Evolutionary conservation across 108 stramenopile species (phyloP), one percentile per base, ranked within the genome.

Genomic region (Cyclostephanos tholiformis): DNA sequence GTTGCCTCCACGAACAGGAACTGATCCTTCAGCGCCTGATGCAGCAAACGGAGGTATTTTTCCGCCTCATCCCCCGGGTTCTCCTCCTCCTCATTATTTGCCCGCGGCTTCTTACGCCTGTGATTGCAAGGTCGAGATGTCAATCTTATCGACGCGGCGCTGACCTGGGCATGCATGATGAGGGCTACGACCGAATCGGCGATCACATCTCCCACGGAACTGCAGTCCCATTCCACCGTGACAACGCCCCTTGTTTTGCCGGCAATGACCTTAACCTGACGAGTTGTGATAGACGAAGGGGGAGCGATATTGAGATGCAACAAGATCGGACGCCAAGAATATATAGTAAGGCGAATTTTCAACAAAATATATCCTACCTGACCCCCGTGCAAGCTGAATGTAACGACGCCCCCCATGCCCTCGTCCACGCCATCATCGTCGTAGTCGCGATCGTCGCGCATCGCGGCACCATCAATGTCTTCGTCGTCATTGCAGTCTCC

Each of bases 151-250:
- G 94, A 94, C 38, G 97, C 94, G 3, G 86, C 72, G 74, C 94
- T 93, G 60, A 86, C 92, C 55, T 96, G 94, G 3, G 95, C 89
- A 63, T 98, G 96, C 86, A 96, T 89, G 12, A 97, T 69, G 59
- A 98, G 77, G 6, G 94, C 95, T 22, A 95, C 88, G 6, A 96
- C 77, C 22, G 94, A 90, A 85, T 98, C 97, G 9, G 97, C 97
- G 60, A 98, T 84, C 30, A 96, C 83, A 80, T 98, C 97, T 19
- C 88, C 92, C 9, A 85, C 91, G 26, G 97, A 93, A 60, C 90
- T 94, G 50, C 95, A 95, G 17, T 90, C 88, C 97, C 96, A 98
- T 71, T 85, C 88, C 0, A 95, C 87, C 59, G 86, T 88, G 38
- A 88, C 92, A 6, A 89, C 71, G 10, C 88, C 85, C 46, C 69